Evolutionary conservation across 2,329 filamentous ascomycete species (phyloP).

Genomic region (Polytolypa hystricis): DNA sequence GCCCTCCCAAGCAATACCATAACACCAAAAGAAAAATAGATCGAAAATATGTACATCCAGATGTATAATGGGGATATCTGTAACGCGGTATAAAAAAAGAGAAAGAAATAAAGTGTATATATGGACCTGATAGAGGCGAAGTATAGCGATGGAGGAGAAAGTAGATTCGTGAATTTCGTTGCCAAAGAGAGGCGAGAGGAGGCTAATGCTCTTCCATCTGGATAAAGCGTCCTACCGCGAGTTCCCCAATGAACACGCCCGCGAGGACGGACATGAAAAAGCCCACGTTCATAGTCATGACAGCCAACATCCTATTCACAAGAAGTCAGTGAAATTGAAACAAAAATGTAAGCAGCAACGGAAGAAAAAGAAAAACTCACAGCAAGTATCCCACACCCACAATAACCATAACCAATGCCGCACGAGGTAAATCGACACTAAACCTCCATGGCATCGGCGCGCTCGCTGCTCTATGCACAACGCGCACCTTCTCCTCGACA

Average conservation of each 20-base stretch:
- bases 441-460: conserved; percentile 63
- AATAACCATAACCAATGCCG: conserved; percentile 57
- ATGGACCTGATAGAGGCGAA: no score
- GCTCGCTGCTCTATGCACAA: conserved; percentile 50
- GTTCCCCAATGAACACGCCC: conserved; percentile 74
- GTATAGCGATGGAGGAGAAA: no score
- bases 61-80: neutral
- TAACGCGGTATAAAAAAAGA: neutral
- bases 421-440: conserved; percentile 65
- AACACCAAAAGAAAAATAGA: no score
- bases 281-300: conserved; percentile 82
- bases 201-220: conserved; percentile 41
- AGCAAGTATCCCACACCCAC: conserved; percentile 74
- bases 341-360: neutral
- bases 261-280: conserved; percentile 73
- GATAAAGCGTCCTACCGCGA: conserved; percentile 63
- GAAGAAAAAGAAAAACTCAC: conserved; percentile 44
- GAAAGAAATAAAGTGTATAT: neutral
- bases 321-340: conserved; percentile 3
- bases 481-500: conserved; percentile 66
- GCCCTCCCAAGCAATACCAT: no score
- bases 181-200: no score
- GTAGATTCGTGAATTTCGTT: no score
- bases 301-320: conserved; percentile 60
- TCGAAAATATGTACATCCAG: neutral